Percentiles rank a stretch among this genome's conserved stretches.
phyloP scores from a whole-genome alignment of 805 yeast species.

The Wickerhamomyces mucosus region DNA sequence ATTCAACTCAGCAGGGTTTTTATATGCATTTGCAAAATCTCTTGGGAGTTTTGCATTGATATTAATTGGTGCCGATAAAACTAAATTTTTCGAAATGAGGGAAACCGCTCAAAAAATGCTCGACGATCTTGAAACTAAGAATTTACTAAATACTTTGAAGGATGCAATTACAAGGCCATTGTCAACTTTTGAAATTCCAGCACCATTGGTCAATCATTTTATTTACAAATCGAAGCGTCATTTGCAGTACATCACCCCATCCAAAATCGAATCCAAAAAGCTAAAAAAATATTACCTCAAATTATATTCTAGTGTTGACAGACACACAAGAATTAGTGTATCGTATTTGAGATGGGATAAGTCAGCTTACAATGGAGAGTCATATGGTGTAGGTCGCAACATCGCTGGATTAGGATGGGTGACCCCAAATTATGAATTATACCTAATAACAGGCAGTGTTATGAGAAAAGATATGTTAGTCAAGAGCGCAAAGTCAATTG shows the following conservation, averaged over 20 bases:
- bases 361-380: constrained; percentile 2
- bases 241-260: constrained; percentile 50
- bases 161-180: constrained; percentile 28
- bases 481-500: constrained; percentile 51
- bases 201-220: constrained; percentile 62
- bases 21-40: constrained; percentile 70
- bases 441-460: constrained; percentile 48
- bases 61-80: constrained; percentile 50
- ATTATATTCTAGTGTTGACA: constrained; percentile 19
- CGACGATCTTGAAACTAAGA: constrained; percentile 26
- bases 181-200: constrained; percentile 42
- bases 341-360: constrained; percentile 36
- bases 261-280: constrained; percentile 9
- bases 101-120: constrained; percentile 46
- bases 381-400: constrained; percentile 4
- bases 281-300: constrained; percentile 16
- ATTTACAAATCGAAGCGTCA: constrained; percentile 62
- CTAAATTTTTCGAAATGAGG: constrained; percentile 70
- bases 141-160: constrained; percentile 28
- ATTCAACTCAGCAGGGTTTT: constrained; percentile 80
- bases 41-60: constrained; percentile 36
- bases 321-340: constrained; percentile 29
- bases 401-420: constrained; percentile 42
- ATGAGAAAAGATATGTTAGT: constrained; percentile 49
- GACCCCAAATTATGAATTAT: constrained; percentile 53